These are phyloP conservation scores for Sicyos baderoa DNA, from an alignment of 306 rosid species.

Conservation along the genomic window DNA sequence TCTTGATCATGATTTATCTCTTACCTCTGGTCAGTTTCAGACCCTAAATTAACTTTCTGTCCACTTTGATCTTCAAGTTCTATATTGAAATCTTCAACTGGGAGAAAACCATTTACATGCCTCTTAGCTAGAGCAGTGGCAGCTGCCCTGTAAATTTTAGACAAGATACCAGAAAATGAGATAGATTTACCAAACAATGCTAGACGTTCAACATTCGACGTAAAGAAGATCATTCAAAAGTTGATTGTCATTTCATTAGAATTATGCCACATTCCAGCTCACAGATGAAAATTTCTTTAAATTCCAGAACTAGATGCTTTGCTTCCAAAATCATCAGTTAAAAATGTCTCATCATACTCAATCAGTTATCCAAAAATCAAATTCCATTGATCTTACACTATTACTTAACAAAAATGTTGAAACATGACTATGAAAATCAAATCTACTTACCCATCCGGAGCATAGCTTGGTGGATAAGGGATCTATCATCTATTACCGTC, in stretches of 20 bases:
- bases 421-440: not conserved
- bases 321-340: not conserved
- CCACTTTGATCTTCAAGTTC: conserved; percentile 95
- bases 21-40: conserved; percentile 80
- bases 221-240: not conserved
- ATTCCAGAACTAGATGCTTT: not conserved
- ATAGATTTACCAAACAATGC: conserved; percentile 1
- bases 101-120: conserved; percentile 68
- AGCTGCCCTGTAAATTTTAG: conserved; percentile 47
- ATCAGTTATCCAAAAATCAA: not conserved
- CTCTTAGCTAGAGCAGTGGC: conserved; percentile 56
- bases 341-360: not conserved
- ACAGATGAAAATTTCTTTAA: not conserved
- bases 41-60: conserved; percentile 55
- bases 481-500: not conserved
- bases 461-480: too few species aligned
- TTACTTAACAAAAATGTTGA: not conserved
- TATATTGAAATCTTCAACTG: conserved; percentile 65
- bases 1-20: conserved; percentile 4
- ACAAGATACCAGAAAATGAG: conserved; percentile 20
- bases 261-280: not conserved
- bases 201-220: not conserved
- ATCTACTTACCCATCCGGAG: not conserved
- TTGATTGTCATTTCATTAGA: not conserved
- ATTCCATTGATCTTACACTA: not conserved